A percentile compares a stretch with the other conserved stretches of the same genome.
Evolutionary conservation across 1,284 basidiomycete species (phyloP).

Genomic region (Athelia sp.): DNA sequence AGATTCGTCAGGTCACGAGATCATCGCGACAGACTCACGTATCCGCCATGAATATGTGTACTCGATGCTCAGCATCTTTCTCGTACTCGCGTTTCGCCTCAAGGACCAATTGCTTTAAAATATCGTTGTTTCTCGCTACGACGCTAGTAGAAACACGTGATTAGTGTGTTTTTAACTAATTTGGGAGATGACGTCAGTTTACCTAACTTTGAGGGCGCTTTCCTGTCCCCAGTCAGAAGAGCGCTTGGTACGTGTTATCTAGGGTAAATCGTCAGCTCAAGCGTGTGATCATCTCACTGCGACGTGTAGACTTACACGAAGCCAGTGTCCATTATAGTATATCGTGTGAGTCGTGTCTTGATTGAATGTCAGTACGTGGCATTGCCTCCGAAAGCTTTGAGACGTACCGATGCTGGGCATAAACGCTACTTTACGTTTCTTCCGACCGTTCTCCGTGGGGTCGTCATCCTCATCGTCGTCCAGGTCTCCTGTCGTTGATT

Average conservation of each 20-base stretch:
- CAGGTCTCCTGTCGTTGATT: constrained; percentile 66
- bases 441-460: constrained; percentile 56
- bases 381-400: constrained; percentile 9
- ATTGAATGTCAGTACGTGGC: constrained; percentile 12
- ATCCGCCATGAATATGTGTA: constrained; percentile 83
- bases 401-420: constrained; percentile 68
- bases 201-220: constrained; percentile 76
- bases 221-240: constrained; percentile 69
- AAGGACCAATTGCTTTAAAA: constrained; percentile 76
- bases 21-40: constrained; percentile 47
- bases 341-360: constrained; percentile 81
- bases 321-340: constrained; percentile 82
- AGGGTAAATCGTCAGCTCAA: constrained; percentile 17
- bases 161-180: no score
- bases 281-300: constrained; percentile 15
- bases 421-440: constrained; percentile 72
- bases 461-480: constrained; percentile 57
- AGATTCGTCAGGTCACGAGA: constrained; percentile 4
- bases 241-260: constrained; percentile 77
- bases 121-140: constrained; percentile 79
- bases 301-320: constrained; percentile 49
- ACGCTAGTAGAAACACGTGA: constrained; percentile 50
- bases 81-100: constrained; percentile 84
- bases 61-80: constrained; percentile 81
- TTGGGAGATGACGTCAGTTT: background rate